Conservation (phyloP, 345 rosid genomes). For the Carallia pectinifolia region DNA sequence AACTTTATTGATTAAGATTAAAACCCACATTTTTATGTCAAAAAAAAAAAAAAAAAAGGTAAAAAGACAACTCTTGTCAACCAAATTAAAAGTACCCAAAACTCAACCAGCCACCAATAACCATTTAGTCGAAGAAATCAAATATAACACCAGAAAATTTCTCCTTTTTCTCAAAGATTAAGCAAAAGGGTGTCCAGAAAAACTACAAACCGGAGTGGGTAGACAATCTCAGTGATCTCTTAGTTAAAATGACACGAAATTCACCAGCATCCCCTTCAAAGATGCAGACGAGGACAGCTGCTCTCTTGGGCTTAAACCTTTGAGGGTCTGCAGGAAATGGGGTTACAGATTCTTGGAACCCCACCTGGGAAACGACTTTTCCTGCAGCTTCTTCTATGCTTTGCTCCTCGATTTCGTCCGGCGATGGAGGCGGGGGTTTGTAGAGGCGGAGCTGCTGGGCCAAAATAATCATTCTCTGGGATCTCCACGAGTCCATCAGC, state of each 20-base stretch:
- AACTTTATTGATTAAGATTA: not conserved
- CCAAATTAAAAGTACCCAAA: not conserved
- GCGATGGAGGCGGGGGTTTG: conserved; percentile 46
- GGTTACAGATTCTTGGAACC: conserved; percentile 71
- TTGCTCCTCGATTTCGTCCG: conserved; percentile 50
- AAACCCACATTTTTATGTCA: not conserved
- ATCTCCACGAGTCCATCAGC: conserved; percentile 45
- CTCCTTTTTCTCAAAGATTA: not conserved
- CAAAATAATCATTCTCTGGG: conserved; percentile 43
- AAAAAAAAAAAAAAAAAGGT: no score
- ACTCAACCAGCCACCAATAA: not conserved
- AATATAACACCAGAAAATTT: not conserved
- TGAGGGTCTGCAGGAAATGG: conserved; percentile 40
- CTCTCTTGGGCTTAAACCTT: conserved; percentile 73
- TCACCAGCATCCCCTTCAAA: conserved; percentile 83
- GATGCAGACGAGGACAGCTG: conserved; percentile 84
- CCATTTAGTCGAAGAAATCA: conserved; percentile 2
- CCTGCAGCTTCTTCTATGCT: conserved; percentile 38
- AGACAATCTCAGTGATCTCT: conserved; percentile 73
- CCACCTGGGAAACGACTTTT: conserved; percentile 76
- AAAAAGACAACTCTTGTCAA: no score
- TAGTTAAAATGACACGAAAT: conserved; percentile 75
- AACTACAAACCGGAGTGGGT: conserved; percentile 76
- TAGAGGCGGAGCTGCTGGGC: conserved; percentile 74
- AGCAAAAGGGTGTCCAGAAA: conserved; percentile 6